Conservation (phyloP, 2,329 filamentous ascomycete genomes). For the Fusarium zealandicum region DNA sequence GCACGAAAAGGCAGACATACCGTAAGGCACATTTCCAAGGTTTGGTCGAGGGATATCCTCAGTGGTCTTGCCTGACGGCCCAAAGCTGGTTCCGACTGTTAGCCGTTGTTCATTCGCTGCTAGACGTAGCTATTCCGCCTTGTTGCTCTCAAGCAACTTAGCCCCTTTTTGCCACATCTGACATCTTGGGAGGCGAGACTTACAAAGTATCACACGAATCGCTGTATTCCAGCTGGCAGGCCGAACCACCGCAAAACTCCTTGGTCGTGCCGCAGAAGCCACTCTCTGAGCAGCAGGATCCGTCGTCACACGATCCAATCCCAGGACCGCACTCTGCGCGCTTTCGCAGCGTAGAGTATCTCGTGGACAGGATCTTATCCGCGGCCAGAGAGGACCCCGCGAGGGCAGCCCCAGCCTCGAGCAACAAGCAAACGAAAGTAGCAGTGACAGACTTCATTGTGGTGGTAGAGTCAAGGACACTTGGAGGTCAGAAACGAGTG, state of each 20-base stretch:
- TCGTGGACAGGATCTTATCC: constrained; percentile 20
- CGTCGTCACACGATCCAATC: constrained; percentile 45
- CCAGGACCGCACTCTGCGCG: constrained; percentile 46
- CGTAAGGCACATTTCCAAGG: constrained; percentile 49
- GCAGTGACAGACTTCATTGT: constrained; percentile 31
- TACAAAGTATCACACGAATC: constrained; percentile 53
- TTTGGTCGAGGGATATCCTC: constrained; percentile 42
- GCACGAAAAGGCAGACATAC: constrained; percentile 34
- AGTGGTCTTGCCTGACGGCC: constrained; percentile 45
- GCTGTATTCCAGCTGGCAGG: constrained; percentile 51
- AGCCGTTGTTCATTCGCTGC: constrained; percentile 10
- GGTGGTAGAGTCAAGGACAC: background rate
- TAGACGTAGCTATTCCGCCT: background rate
- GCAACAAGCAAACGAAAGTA: constrained; percentile 26
- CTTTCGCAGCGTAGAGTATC: constrained; percentile 26
- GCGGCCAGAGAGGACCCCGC: constrained; percentile 30
- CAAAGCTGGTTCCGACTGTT: constrained; percentile 38
- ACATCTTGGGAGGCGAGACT: constrained; percentile 30
- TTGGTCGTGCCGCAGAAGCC: constrained; percentile 48
- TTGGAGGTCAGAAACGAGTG: constrained; percentile 22
- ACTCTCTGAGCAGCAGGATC: constrained; percentile 48
- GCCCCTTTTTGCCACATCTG: background rate
- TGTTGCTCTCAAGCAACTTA: background rate
- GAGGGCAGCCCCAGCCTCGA: constrained; percentile 26
- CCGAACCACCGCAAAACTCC: constrained; percentile 48